Percentiles rank a stretch among this genome's conserved stretches.
Evolutionary conservation across 345 rosid species (phyloP).

Genomic region (Brassica incana): DNA sequence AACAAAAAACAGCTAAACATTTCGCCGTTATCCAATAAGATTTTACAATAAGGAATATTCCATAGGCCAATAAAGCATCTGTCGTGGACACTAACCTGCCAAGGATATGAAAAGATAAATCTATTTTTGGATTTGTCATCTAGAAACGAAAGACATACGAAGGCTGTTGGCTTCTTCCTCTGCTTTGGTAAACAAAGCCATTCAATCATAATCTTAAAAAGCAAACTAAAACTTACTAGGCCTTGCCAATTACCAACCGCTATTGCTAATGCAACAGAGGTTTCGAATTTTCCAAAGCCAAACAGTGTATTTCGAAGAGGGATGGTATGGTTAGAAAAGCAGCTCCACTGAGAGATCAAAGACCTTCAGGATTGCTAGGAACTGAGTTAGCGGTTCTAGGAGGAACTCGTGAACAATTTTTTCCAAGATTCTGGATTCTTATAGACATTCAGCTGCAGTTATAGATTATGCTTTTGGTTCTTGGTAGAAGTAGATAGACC

Average conservation of each 20-base stretch:
- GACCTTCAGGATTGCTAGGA: background rate
- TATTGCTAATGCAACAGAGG: background rate
- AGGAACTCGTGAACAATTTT: background rate
- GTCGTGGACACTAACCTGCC: conserved; percentile 1
- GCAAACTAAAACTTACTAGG: background rate
- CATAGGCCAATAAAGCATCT: background rate
- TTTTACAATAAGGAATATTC: background rate
- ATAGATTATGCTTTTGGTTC: background rate
- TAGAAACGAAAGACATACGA: background rate
- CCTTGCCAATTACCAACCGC: background rate
- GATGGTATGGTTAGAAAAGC: background rate
- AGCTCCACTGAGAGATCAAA: background rate
- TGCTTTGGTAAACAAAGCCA: background rate
- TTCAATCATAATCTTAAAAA: background rate
- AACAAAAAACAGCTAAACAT: background rate
- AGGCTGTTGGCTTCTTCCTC: background rate
- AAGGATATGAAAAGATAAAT: background rate
- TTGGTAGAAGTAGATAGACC: background rate
- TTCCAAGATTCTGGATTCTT: background rate
- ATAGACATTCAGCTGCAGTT: background rate
- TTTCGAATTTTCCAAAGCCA: background rate
- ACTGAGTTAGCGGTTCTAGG: background rate
- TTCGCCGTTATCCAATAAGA: background rate
- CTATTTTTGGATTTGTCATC: background rate
- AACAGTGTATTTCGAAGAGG: background rate